Conservation (phyloP, 2,329 filamentous ascomycete species). For the Diaporthe aspalathi region DNA sequence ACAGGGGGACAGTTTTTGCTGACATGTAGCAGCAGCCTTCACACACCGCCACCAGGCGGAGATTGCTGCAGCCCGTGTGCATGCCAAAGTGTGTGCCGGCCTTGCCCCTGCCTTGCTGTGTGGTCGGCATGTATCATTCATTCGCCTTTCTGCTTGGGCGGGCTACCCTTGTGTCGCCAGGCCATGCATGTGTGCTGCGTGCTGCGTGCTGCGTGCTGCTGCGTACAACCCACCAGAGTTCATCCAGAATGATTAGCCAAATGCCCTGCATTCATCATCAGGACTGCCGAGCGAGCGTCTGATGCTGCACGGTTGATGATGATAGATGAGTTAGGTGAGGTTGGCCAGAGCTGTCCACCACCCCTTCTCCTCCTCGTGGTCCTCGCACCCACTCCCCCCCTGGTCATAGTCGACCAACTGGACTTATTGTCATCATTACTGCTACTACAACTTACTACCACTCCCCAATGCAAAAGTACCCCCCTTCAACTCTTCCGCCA, state of each 20-base stretch:
- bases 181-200: background rate
- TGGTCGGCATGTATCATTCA: constrained; percentile 3
- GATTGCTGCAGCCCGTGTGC: constrained; percentile 23
- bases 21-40: constrained; percentile 23
- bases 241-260: constrained; percentile 26
- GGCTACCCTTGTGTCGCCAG: background rate
- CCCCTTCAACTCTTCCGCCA: too few relatives aligned
- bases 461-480: background rate
- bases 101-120: background rate
- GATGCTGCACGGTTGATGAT: constrained; percentile 27
- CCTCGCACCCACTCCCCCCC: background rate
- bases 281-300: constrained; percentile 27
- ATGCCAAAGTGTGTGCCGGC: background rate
- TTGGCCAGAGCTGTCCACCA: constrained; percentile 22
- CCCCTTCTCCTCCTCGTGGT: background rate
- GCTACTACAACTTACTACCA: background rate
- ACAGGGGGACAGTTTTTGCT: constrained; percentile 13
- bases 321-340: constrained; percentile 2
- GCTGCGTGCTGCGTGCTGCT: too few relatives aligned
- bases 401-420: constrained; percentile 7
- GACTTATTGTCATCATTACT: background rate
- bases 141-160: background rate
- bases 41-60: constrained; percentile 27
- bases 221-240: background rate
- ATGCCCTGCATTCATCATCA: constrained; percentile 25